Evolutionary conservation across 805 yeast genomes (phyloP).

Genomic region (Ascoidea rubescens): DNA sequence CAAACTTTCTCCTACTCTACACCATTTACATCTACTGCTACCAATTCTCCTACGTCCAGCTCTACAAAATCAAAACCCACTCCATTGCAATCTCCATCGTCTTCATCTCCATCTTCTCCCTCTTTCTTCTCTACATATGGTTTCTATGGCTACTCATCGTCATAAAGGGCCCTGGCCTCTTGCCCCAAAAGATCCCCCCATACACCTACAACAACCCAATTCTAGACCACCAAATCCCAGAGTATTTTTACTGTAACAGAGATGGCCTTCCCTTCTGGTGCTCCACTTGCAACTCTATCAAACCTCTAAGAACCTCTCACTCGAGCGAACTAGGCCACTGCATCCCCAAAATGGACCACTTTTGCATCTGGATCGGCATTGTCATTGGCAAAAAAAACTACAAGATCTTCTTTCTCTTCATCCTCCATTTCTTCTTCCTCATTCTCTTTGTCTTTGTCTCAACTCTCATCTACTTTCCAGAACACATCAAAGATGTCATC

Average conservation of each 20-base stretch:
- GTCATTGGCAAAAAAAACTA: conserved; percentile 61
- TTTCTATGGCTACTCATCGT: not conserved
- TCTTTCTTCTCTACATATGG: not conserved
- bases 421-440: not conserved
- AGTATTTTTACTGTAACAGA: conserved; percentile 49
- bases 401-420: conserved; percentile 5
- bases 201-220: too few species aligned
- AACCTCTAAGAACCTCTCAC: conserved; percentile 59
- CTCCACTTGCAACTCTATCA: conserved; percentile 46
- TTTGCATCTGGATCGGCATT: conserved; percentile 64
- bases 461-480: conserved; percentile 2
- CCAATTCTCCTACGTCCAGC: not conserved
- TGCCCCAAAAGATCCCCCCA: not conserved
- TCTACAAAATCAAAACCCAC: too few species aligned
- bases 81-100: not conserved
- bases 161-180: not conserved
- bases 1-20: too few species aligned
- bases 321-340: conserved; percentile 41
- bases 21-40: not conserved
- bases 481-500: conserved; percentile 1
- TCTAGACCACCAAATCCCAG: conserved; percentile 22
- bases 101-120: not conserved
- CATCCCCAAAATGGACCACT: conserved; percentile 72
- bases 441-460: conserved; percentile 3
- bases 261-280: conserved; percentile 75